Evolutionary conservation across 2,329 filamentous ascomycete genomes (phyloP), one percentile per base, ranked within the genome.

Genomic region (Ophiostoma piceae): DNA sequence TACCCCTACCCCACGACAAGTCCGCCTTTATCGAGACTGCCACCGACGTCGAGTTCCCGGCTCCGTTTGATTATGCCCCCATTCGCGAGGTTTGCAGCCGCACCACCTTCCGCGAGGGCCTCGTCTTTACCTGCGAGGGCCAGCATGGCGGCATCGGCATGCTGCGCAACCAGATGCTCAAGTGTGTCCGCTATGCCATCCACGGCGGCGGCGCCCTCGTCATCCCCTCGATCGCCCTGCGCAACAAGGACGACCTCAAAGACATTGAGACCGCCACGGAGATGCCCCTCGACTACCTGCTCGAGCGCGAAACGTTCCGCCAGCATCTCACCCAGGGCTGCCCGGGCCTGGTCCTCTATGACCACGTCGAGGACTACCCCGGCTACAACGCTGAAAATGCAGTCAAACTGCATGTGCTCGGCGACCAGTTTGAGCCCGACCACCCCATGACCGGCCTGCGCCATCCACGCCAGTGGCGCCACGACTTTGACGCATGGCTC

Each of bases 111-210:
- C 77, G 78, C 16, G 72, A 74, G 0, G 78, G 77, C 32, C 70
- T 81, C 12, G 71, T 81, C 1, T 81, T 81, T 68, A 79, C 74
- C 39, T 81, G 80, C 73, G 78, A 80, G 66, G 79, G 77, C 6
- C 78, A 79, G 68, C 76, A 77, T 41, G 80, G 79, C 47, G 79
- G 79, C 35, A 75, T 81, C 66, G 79, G 77, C 54, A 79, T 80
- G 76, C 74, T 81, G 51, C 76, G 79, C 37, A 79, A 80, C 70
- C 79, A 79, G 72, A 79, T 81, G 26, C 73, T 81, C 3, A 80
- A 79, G 67, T 81, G 79, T 72, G 75, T 81, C 5, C 76, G 79
- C 22, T 81, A 79, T 68, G 77, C 79, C 4, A 80, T 81, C 62
- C 74, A 76, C 66, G 79, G 75, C 37, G 79, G 79, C 7, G 79